Evolutionary conservation across 2,329 filamentous ascomycete species (phyloP).

Genomic region (Boeremia lycopersici): DNA sequence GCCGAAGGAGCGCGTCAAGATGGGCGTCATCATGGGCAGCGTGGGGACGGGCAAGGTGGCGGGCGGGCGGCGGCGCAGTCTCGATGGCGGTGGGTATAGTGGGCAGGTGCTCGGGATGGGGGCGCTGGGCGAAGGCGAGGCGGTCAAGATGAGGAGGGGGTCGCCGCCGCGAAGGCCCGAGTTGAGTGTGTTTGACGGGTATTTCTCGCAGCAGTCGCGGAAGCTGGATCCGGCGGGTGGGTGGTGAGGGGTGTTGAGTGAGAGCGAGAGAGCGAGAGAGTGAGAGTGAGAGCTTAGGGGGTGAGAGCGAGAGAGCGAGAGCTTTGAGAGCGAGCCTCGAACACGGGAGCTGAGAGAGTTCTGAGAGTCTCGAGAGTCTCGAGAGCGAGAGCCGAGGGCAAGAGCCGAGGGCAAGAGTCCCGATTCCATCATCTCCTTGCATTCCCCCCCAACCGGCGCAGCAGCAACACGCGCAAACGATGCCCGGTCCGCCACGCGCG

Average conservation of each 20-base stretch:
- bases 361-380: not conserved
- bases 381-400: too few species aligned
- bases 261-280: too few species aligned
- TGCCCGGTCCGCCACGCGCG: not conserved
- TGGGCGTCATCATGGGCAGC: conserved; percentile 36
- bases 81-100: conserved; percentile 43
- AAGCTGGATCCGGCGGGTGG: conserved; percentile 28
- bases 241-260: conserved; percentile 20
- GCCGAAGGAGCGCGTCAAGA: conserved; percentile 45
- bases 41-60: conserved; percentile 36
- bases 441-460: not conserved
- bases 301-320: not conserved
- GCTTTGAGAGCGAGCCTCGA: not conserved
- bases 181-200: conserved; percentile 44
- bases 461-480: not conserved
- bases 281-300: not conserved
- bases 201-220: conserved; percentile 42
- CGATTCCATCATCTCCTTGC: not conserved
- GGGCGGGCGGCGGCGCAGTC: conserved; percentile 40
- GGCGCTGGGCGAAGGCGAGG: too few species aligned
- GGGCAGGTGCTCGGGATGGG: conserved; percentile 27
- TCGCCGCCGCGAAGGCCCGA: conserved; percentile 31
- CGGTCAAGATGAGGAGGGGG: not conserved
- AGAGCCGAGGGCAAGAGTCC: not conserved
- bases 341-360: not conserved